Evolutionary conservation across 2,329 filamentous ascomycete species (phyloP), one percentile per base, ranked within the genome.

Genomic region (Thelonectria discophora): DNA sequence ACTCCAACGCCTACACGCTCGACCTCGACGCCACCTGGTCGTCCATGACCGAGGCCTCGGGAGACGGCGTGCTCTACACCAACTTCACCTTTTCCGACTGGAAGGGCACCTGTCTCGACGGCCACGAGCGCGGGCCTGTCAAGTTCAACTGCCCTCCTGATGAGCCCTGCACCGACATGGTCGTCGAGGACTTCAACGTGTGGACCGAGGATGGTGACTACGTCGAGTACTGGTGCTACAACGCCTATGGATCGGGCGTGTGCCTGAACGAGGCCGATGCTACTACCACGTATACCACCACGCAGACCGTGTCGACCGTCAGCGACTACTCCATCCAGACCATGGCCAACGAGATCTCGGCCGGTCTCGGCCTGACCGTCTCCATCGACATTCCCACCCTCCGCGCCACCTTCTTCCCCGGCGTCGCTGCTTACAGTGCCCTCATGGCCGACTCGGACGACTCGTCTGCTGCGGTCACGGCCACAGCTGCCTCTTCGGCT

Each of bases 41-140:
- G 2, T 68, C 65, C 11, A 68, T 69, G 64, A 55, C 46, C 4
- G 51, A 59, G 2, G 15, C 60, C 3, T 58, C 43, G 2, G 66
- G 66, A 3, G 56, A 65, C 2, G 66, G 66, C 2, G 58, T 69
- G 17, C 37, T 68, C 3, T 69, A 69, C 62, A 58, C 34, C 11
- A 69, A 69, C 49, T 66, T 69, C 56, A 61, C 63, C 15, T 68
- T 69, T 10, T 43, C 66, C 5, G 67, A 66, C 17, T 69, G 67
- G 67, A 60, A 56, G n/a, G 67, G 67, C 5, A 68, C 65, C 8
- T 69, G 66, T 24, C 27, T 55, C 51, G 45, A 69, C 17, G 66
- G 67, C 10, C 42, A 30, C 8, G 56, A 69, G 43, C 63, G 65
- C 1, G 66, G 65, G 3, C 67, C 66, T 0, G 56, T 69, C 48